Base-by-base conservation (phyloP, 305 asterid species). In the Petunia hybrid region DNA sequence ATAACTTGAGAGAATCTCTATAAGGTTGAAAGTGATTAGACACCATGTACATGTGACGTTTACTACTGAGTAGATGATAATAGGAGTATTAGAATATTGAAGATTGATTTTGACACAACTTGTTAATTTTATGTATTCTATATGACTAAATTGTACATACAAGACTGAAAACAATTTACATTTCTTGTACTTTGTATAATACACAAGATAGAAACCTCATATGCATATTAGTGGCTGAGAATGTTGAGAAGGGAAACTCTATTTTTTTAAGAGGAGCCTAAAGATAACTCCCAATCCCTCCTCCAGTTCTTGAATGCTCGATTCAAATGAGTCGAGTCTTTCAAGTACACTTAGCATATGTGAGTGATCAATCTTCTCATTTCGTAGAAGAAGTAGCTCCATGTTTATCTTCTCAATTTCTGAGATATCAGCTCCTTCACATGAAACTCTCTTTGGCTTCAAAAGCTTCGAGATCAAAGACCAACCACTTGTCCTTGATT, bases 401-500 rank as follows among this genome's bases (percentile, higher is more conserved):
- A 43, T 78, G 10, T 69, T 76, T 14, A 53, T 22, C 39, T 67
- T 81, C n/a, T 78, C 77, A 9, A 79, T 41, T 78, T 53, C 76
- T 7, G 79, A 9, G 46, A 40, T 6, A 5, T 59, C 45, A 41
- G 60, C 53, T 80, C 41, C 73, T 70, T 83, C 82, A 38, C 43
- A 63, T 16, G 84, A 41, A 3, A 78, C 81, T n/a, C 59, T 82
- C 48, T 78, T 79, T 46, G 35, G 59, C 16, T 70, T 83, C 1
- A 81, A 7, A 43, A 86, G 22, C 59, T 85, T 87, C 3, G 89
- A 84, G 53, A 89, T 67, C 67, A 88, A 74, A 14, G 87, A 82
- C 89, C 89, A 82, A 51, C 83, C 67, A 78, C 56, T 86, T 42
- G 79, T 59, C 51, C 53, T 85, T 45, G 89, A 85, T 57, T 57